Conservation (phyloP, 2,329 filamentous ascomycete genomes). For the Claviceps humidiphila region DNA sequence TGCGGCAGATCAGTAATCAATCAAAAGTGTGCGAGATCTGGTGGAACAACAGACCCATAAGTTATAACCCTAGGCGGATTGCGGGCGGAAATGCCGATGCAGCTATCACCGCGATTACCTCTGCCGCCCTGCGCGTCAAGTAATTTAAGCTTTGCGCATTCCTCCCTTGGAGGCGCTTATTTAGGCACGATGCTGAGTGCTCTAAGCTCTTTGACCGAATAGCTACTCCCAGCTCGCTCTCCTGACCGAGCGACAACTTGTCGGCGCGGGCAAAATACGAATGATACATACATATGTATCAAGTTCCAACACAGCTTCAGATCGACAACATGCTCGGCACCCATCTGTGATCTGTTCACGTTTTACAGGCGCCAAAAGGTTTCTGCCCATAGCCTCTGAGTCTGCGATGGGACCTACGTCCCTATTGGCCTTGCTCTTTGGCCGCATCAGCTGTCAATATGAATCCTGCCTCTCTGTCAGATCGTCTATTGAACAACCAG, state of each 20-base stretch:
- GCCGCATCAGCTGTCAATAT: neutral
- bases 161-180: too few relatives aligned
- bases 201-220: neutral
- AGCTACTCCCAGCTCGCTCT: neutral
- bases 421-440: too few relatives aligned
- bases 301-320: neutral
- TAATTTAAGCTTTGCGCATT: neutral
- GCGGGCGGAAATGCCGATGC: neutral
- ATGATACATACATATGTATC: neutral
- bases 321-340: neutral
- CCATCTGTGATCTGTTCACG: neutral
- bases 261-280: neutral
- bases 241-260: neutral
- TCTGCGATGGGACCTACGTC: neutral
- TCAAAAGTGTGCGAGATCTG: constrained; percentile 2
- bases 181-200: neutral
- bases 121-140: neutral
- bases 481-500: neutral
- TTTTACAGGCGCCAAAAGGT: neutral
- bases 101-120: neutral
- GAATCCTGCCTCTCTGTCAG: neutral
- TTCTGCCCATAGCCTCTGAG: neutral
- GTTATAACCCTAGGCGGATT: neutral
- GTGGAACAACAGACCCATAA: constrained; percentile 2
- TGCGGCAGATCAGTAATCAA: too few relatives aligned